Evolutionary conservation across 2,329 filamentous ascomycete genomes (phyloP), one percentile per base, ranked within the genome.

Genomic region (Penicillium palitans): DNA sequence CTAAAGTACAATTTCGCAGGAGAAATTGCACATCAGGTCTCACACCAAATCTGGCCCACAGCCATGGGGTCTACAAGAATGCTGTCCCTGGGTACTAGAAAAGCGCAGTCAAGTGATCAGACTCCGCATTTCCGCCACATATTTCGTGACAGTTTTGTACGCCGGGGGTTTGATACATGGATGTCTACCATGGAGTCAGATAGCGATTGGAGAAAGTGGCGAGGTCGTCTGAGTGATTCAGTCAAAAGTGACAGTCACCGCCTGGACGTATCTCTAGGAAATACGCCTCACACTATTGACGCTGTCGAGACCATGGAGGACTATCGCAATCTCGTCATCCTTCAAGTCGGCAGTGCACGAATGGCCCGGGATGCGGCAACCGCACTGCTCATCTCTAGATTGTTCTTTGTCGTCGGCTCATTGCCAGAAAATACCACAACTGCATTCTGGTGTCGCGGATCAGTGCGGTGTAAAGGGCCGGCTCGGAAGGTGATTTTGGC

Each of bases 141-240:
- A 27, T 66, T 67, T 35, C 52, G 54, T 7, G 59, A 69, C 21
- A 47, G 67, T 50, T 69, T 69, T 29, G 7, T 69, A 17, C 57
- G 54, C 3, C 41, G 60, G 15, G 60, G 61, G 4, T 69, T 64
- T 53, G 54, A 66, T 25, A 53, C 57, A 13, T 67, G 50, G 55
- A 69, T 69, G 54, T 66, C 62, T 4, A 62, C 60, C 2, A 60
- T 69, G 35, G 63, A 65, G n/a, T 60, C 46, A 17, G 60, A 63
- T 10, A 40, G 33, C 2, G 63, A 66, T 40, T 69, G 49, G 64
- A 49, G 44, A 42, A 58, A 60, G 37, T 62, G 47, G 41, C 35
- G 40, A 35, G 54, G 51, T 15, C 44, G 58, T 33, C 50, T 64
- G 6, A 50, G 47, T 12, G 45, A 60, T 15, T 25, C 31, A 10